Conservation (phyloP, 129 eudicot genomes). For the Arctium lappa region DNA sequence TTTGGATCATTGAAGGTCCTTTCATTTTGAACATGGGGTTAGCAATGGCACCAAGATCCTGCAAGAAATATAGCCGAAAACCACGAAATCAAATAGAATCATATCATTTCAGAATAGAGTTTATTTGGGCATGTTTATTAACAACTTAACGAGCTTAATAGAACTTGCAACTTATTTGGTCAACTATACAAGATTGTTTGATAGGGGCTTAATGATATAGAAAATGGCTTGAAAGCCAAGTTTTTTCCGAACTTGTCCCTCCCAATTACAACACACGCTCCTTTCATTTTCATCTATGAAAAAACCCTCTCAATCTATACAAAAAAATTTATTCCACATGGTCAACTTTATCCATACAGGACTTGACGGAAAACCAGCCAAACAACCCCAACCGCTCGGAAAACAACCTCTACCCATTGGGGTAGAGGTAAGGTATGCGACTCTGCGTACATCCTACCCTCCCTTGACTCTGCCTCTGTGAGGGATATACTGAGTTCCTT, state of each 20-base stretch:
- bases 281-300: neutral
- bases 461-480: neutral
- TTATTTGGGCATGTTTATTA: neutral
- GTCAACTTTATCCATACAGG: neutral
- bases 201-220: too few species aligned
- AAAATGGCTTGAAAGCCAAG: neutral
- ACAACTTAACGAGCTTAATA: neutral
- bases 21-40: constrained; percentile 96
- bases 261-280: neutral
- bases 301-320: neutral
- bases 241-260: neutral
- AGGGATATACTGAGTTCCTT: neutral
- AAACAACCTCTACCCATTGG: neutral
- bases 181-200: neutral
- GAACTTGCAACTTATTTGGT: neutral
- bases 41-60: constrained; percentile 96
- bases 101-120: neutral
- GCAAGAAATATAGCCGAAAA: constrained; percentile 1
- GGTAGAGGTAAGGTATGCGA: too few species aligned
- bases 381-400: neutral
- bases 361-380: neutral
- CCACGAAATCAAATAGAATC: neutral
- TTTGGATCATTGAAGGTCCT: constrained; percentile 84
- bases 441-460: too few species aligned
- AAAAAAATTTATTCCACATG: neutral